phyloP scores from a whole-genome alignment of 2,329 filamentous ascomycete species.

The Beauveria varroae region DNA sequence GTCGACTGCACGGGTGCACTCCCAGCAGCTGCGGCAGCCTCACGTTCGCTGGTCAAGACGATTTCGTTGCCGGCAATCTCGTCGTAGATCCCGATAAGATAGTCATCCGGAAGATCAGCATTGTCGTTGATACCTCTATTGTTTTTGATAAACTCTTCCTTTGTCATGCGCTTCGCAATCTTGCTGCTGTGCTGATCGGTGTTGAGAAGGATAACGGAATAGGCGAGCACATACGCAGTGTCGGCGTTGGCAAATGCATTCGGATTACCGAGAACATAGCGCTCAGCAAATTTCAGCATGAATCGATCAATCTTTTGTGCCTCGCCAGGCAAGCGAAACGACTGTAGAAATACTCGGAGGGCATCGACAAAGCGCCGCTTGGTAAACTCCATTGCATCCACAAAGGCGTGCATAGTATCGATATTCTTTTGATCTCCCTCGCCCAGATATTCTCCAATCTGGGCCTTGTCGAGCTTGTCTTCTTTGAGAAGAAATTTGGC shows the following conservation, averaged over 20 bases:
- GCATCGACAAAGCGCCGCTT: slow-evolving; percentile 91
- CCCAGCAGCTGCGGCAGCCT: slow-evolving; percentile 76
- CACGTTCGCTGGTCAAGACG: slow-evolving; percentile 84
- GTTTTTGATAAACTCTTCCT: slow-evolving; percentile 98
- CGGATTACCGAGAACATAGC: slow-evolving; percentile 89
- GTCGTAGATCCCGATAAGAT: slow-evolving; percentile 81
- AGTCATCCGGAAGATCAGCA: slow-evolving; percentile 86
- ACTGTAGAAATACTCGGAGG: slow-evolving; percentile 82
- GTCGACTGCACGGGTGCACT: slow-evolving; percentile 49
- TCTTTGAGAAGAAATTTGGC: slow-evolving; percentile 75
- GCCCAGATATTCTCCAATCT: slow-evolving; percentile 88
- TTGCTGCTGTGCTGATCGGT: slow-evolving; percentile 91
- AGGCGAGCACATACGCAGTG: slow-evolving; percentile 90
- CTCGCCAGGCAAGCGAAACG: slow-evolving; percentile 90
- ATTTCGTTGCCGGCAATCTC: slow-evolving; percentile 91
- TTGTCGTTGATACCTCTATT: slow-evolving; percentile 98
- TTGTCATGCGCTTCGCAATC: slow-evolving; percentile 79
- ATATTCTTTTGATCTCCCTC: slow-evolving; percentile 92
- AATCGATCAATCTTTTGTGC: slow-evolving; percentile 99
- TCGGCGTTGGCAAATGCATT: slow-evolving; percentile 98
- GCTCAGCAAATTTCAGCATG: slow-evolving; percentile 97
- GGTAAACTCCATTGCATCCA: slow-evolving; percentile 88
- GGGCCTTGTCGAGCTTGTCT: slow-evolving; percentile 81
- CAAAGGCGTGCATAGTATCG: slow-evolving; percentile 96
- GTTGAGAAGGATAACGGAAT: slow-evolving; percentile 95